A percentile compares a stretch with the other conserved stretches of the same genome.
Conservation (phyloP, 306 rosid genomes). For the Mimosa pudica region DNA sequence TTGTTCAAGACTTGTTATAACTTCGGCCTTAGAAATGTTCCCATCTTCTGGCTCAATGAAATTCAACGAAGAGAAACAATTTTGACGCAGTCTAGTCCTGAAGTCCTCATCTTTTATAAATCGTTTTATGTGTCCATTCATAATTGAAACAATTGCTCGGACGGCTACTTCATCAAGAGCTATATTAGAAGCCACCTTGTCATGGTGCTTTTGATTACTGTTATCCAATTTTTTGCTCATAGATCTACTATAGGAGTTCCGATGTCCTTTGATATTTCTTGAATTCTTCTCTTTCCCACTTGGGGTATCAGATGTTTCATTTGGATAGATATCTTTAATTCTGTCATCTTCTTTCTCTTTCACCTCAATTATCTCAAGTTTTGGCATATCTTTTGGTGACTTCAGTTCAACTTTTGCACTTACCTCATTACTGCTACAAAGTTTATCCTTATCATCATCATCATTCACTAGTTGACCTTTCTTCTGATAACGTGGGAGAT, state of each 20-base stretch:
- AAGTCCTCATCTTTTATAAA: constrained; percentile 67
- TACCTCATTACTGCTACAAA: not conserved
- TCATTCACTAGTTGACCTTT: constrained; percentile 9
- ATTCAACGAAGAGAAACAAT: constrained; percentile 54
- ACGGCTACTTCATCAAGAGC: constrained; percentile 53
- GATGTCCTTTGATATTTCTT: constrained; percentile 4
- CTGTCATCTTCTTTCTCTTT: constrained; percentile 11
- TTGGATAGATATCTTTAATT: constrained; percentile 16
- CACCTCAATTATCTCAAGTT: constrained; percentile 25
- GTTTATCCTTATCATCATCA: not conserved
- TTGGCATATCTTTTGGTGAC: not conserved
- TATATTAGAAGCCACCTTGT: not conserved
- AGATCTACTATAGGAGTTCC: constrained; percentile 14
- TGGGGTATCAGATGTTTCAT: not conserved
- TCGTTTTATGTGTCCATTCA: constrained; percentile 58
- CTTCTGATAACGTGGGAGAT: constrained; percentile 29
- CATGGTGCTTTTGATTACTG: not conserved
- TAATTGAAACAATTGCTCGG: constrained; percentile 71
- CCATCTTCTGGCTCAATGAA: constrained; percentile 44
- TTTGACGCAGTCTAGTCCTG: constrained; percentile 47
- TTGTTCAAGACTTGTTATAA: constrained; percentile 63
- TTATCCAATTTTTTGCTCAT: constrained; percentile 32
- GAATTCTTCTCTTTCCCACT: constrained; percentile 35
- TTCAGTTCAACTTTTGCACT: not conserved
- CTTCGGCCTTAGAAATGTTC: constrained; percentile 44